Evolutionary conservation across 257 asterid genomes (phyloP).

Genomic region (Catharanthus roseus): DNA sequence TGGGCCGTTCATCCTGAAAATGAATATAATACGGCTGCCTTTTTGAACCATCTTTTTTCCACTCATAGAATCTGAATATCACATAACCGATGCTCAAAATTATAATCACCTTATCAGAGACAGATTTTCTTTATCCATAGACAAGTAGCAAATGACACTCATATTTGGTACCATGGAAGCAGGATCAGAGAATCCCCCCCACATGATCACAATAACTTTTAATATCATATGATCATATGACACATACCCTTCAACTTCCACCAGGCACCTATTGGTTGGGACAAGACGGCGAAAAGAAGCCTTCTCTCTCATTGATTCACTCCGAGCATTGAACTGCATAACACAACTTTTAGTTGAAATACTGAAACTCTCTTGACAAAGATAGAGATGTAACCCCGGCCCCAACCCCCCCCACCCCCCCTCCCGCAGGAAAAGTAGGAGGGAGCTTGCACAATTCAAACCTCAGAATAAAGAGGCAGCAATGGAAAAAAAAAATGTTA

Average conservation of each 20-base stretch:
- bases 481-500: too few species aligned
- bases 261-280: constrained; percentile 79
- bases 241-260: constrained; percentile 78
- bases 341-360: constrained; percentile 2
- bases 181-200: background rate
- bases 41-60: constrained; percentile 88
- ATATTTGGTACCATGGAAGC: background rate
- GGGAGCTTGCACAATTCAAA: too few species aligned
- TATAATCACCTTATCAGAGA: background rate
- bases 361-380: background rate
- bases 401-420: background rate
- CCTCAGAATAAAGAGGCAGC: too few species aligned
- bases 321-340: constrained; percentile 85
- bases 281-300: constrained; percentile 85
- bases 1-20: constrained; percentile 75
- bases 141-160: background rate
- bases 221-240: background rate
- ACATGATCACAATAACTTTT: background rate
- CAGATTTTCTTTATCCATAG: too few species aligned
- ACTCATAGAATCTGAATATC: constrained; percentile 75
- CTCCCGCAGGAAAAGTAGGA: background rate
- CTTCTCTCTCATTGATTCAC: constrained; percentile 76
- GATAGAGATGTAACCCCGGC: too few species aligned
- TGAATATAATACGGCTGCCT: constrained; percentile 86
- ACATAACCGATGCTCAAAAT: background rate